These are phyloP conservation scores for Alternaria brassicicola DNA, from an alignment of 2,329 filamentous ascomycete genomes.

Conservation along the genomic window DNA sequence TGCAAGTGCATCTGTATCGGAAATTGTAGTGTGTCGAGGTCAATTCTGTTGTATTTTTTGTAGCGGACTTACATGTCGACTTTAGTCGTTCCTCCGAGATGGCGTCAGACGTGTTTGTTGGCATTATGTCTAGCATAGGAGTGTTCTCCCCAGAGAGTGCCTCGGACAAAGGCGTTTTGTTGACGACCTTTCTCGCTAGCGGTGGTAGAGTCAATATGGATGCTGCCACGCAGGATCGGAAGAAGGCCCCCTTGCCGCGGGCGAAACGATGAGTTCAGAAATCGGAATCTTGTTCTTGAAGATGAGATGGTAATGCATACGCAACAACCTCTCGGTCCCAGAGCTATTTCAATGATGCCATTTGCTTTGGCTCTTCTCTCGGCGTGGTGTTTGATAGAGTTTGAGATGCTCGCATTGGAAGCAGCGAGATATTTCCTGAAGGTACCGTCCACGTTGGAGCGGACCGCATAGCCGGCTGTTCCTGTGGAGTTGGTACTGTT, in stretches of 20 bases:
- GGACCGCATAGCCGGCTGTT: background rate
- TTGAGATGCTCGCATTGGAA: background rate
- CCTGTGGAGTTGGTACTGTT: background rate
- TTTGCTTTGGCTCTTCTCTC: background rate
- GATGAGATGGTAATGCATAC: background rate
- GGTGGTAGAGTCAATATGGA: background rate
- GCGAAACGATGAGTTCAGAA: background rate
- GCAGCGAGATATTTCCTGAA: background rate
- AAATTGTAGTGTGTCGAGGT: too few species aligned
- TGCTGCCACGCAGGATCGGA: slow-evolving; percentile 1
- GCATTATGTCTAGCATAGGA: background rate
- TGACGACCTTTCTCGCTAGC: background rate
- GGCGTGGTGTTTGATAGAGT: background rate
- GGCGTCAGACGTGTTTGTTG: background rate
- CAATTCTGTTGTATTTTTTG: background rate
- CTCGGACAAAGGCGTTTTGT: background rate
- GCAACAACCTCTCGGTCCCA: background rate
- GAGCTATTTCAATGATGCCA: background rate
- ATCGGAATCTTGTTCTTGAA: slow-evolving; percentile 4
- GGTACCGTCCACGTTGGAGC: background rate
- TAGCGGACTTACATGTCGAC: background rate
- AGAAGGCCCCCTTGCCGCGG: slow-evolving; percentile 1
- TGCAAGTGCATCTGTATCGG: slow-evolving; percentile 83
- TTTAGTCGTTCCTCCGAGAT: background rate
- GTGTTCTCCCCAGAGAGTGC: background rate